A percentile compares a stretch with the other conserved stretches of the same genome.
phyloP scores from a whole-genome alignment of 2,329 filamentous ascomycete species.

The Fusarium xylarioides region DNA sequence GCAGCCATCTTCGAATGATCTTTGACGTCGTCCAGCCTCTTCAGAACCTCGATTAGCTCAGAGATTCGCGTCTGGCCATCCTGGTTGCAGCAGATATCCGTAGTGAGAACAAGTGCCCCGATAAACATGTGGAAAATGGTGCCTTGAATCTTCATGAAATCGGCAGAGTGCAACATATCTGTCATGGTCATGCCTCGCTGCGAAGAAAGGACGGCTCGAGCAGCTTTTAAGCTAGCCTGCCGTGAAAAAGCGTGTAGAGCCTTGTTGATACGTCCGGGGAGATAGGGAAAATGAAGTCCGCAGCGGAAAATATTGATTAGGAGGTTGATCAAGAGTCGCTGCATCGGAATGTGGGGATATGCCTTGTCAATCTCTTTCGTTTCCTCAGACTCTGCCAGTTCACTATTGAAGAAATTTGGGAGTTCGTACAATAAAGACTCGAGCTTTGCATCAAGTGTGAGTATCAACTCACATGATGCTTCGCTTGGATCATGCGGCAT shows the following conservation, averaged over 20 bases:
- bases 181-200: not conserved
- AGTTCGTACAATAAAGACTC: not conserved
- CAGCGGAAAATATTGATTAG: not conserved
- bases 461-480: not conserved
- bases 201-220: not conserved
- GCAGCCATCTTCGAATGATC: not conserved
- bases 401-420: not conserved
- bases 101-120: not conserved
- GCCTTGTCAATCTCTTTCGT: not conserved
- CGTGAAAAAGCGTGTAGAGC: not conserved
- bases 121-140: slow-evolving; percentile 1
- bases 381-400: not conserved
- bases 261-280: not conserved
- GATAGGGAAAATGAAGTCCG: not conserved
- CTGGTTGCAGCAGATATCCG: not conserved
- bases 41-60: not conserved
- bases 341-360: not conserved
- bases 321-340: not conserved
- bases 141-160: not conserved
- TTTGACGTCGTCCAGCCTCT: not conserved
- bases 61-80: not conserved
- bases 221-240: not conserved
- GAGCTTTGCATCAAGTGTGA: not conserved
- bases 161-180: not conserved
- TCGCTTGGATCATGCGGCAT: not conserved